Conservation (phyloP, 1,284 basidiomycete species). For the Ceratobasidium papillatum region DNA sequence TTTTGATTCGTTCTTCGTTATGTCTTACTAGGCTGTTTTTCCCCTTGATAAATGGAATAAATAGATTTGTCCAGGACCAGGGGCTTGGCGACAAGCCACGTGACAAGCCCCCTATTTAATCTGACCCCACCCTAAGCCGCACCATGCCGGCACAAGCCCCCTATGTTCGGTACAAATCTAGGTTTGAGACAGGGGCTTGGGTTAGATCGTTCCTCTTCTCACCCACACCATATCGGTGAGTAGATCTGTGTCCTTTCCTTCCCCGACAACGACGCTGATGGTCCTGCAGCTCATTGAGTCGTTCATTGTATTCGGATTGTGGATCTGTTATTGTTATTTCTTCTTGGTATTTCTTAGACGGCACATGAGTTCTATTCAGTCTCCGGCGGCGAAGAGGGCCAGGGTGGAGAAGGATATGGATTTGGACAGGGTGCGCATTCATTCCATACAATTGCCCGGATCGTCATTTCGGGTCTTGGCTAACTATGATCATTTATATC, state of each 20-base stretch:
- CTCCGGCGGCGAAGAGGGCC: neutral
- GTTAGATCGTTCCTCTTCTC: neutral
- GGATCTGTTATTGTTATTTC: neutral
- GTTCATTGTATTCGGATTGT: slow-evolving; percentile 2
- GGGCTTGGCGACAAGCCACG: neutral
- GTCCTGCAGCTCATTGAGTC: slow-evolving; percentile 4
- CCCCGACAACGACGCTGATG: neutral
- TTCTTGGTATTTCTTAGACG: neutral
- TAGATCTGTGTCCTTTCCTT: neutral
- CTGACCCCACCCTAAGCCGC: slow-evolving; percentile 1
- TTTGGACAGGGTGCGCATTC: slow-evolving; percentile 6
- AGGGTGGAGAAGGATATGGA: neutral
- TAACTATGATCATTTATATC: neutral
- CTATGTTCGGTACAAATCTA: neutral
- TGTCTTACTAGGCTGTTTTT: neutral
- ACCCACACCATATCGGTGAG: slow-evolving; percentile 1
- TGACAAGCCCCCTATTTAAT: slow-evolving; percentile 6
- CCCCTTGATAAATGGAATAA: neutral
- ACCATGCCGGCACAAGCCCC: neutral
- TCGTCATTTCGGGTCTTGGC: neutral
- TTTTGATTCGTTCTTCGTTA: neutral
- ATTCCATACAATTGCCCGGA: neutral
- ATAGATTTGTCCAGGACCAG: neutral
- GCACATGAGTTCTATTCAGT: neutral
- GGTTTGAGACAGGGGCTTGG: neutral